Evolutionary conservation across 2,329 filamentous ascomycete genomes (phyloP).

Genomic region (Fusarium palustre): DNA sequence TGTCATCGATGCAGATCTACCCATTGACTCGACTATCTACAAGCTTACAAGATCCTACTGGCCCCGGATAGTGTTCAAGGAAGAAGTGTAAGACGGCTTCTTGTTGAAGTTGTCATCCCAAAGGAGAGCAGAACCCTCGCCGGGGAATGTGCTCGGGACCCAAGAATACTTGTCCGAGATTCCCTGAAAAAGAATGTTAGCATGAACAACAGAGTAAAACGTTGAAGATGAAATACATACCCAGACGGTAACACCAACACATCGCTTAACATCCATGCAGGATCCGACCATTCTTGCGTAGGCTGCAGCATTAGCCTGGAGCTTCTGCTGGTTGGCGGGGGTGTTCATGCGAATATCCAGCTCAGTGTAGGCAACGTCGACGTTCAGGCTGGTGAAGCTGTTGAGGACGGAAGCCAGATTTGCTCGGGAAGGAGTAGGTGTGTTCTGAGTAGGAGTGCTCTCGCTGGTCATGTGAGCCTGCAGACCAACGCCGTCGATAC

Average conservation of each 20-base stretch:
- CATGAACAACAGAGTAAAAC: background rate
- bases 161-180: conserved; percentile 26
- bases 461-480: conserved; percentile 29
- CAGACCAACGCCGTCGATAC: conserved; percentile 21
- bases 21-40: background rate
- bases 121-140: conserved; percentile 17
- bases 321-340: conserved; percentile 11
- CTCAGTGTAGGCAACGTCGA: conserved; percentile 19
- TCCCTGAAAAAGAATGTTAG: background rate
- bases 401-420: background rate
- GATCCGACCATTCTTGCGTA: conserved; percentile 18
- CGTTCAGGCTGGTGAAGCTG: conserved; percentile 8
- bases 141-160: conserved; percentile 7
- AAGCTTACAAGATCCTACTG: background rate
- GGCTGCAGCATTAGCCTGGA: conserved; percentile 13
- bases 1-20: background rate
- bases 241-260: conserved; percentile 24
- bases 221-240: background rate
- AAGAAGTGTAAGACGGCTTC: conserved; percentile 21
- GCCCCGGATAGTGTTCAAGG: conserved; percentile 14
- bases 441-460: conserved; percentile 21
- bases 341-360: conserved; percentile 22
- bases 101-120: conserved; percentile 26
- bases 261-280: conserved; percentile 25
- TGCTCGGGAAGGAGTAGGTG: conserved; percentile 11